Evolutionary conservation across 345 rosid species (phyloP).

Genomic region (sweet orange (Citrus sinensis)): DNA sequence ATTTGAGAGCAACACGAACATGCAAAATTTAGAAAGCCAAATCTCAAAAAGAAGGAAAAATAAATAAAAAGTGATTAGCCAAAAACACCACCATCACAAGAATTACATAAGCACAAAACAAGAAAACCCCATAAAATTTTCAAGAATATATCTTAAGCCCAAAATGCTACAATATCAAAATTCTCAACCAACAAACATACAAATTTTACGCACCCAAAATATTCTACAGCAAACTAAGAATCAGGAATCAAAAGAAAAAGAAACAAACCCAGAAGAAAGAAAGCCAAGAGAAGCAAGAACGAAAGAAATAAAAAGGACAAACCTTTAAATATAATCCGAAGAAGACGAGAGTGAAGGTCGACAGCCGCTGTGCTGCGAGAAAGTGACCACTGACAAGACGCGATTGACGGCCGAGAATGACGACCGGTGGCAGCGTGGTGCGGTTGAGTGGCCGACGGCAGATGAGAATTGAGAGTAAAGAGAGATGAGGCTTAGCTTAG

Average conservation of each 20-base stretch:
- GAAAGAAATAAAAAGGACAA: neutral
- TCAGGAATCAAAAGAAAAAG: neutral
- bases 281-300: neutral
- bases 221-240: neutral
- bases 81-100: neutral
- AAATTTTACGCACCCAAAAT: neutral
- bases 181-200: neutral
- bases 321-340: slow-evolving; percentile 4
- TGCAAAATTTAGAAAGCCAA: too few species aligned
- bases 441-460: too few species aligned
- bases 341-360: too few species aligned
- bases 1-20: too few species aligned
- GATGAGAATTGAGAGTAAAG: too few species aligned
- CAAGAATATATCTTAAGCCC: slow-evolving; percentile 7
- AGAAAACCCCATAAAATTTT: neutral
- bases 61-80: too few species aligned
- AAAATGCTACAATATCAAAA: slow-evolving; percentile 7
- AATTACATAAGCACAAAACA: neutral
- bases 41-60: too few species aligned
- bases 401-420: too few species aligned
- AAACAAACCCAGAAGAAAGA: slow-evolving; percentile 1
- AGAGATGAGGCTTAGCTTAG: too few species aligned
- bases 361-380: too few species aligned
- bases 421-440: too few species aligned
- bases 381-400: too few species aligned